These are phyloP conservation scores for Sugiyamaella japonica DNA, from an alignment of 1,139 yeast species.

Conservation along the genomic window DNA sequence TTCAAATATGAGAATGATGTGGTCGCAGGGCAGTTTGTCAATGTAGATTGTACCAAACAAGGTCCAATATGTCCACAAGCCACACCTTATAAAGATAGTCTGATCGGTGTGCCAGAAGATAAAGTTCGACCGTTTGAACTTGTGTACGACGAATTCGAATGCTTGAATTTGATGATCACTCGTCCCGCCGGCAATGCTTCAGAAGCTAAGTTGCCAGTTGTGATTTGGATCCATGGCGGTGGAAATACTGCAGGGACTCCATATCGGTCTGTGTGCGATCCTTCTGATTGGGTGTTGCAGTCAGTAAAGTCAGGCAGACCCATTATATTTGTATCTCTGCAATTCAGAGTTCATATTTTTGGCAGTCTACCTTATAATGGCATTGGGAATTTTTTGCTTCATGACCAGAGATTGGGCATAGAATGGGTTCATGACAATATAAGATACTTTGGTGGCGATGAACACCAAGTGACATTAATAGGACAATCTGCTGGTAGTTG, in stretches of 20 bases:
- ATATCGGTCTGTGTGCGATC: conserved; percentile 36
- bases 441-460: conserved; percentile 41
- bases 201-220: conserved; percentile 35
- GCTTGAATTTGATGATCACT: conserved; percentile 30
- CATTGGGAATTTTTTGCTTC: conserved; percentile 34
- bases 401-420: conserved; percentile 42
- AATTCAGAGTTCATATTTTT: conserved; percentile 40
- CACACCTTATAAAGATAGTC: conserved; percentile 30
- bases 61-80: conserved; percentile 36
- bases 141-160: conserved; percentile 33
- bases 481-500: conserved; percentile 44
- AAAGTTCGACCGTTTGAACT: conserved; percentile 26
- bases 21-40: not conserved
- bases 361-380: conserved; percentile 38
- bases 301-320: conserved; percentile 29
- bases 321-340: conserved; percentile 40
- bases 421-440: conserved; percentile 42
- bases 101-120: conserved; percentile 28
- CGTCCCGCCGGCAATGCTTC: conserved; percentile 23
- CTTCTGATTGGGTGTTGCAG: conserved; percentile 31
- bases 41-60: conserved; percentile 27
- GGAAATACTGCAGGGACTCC: conserved; percentile 40
- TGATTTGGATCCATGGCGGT: conserved; percentile 45
- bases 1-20: conserved; percentile 6
- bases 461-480: conserved; percentile 41